Conservation (phyloP, 495 filamentous ascomycete species). For the Aspergillus coremiiformis region DNA sequence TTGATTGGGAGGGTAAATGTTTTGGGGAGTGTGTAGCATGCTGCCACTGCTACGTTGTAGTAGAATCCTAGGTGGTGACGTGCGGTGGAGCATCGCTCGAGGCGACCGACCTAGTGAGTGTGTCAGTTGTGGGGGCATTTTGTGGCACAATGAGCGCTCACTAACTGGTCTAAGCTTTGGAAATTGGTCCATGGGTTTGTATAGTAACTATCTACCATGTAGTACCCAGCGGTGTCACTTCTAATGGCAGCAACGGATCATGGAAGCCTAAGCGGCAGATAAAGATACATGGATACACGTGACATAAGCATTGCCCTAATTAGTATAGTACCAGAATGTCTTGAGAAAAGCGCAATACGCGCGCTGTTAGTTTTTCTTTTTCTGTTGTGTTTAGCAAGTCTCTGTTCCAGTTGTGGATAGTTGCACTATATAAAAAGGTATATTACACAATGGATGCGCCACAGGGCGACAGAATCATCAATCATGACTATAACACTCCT, state of each 20-base stretch:
- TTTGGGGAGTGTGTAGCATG: constrained; percentile 29
- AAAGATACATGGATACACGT: background rate
- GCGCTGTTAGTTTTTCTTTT: background rate
- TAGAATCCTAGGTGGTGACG: constrained; percentile 41
- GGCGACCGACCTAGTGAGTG: constrained; percentile 13
- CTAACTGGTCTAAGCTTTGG: constrained; percentile 25
- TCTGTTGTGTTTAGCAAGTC: background rate
- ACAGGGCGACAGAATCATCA: background rate
- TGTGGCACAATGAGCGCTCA: constrained; percentile 9
- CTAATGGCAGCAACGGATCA: background rate
- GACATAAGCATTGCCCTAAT: background rate
- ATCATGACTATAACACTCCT: background rate
- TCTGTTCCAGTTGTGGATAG: background rate
- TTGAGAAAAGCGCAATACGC: too few relatives aligned
- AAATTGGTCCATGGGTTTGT: constrained; percentile 3
- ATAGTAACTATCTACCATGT: background rate
- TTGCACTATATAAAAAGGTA: background rate
- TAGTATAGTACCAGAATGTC: background rate
- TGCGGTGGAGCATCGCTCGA: constrained; percentile 39
- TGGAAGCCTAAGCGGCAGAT: background rate
- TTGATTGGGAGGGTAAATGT: constrained; percentile 23
- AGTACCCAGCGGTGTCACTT: background rate
- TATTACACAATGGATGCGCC: background rate
- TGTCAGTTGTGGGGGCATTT: background rate
- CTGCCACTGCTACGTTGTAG: constrained; percentile 34